phyloP scores from a whole-genome alignment of 2,329 filamentous ascomycete genomes.

The Neofusicoccum parvum region DNA sequence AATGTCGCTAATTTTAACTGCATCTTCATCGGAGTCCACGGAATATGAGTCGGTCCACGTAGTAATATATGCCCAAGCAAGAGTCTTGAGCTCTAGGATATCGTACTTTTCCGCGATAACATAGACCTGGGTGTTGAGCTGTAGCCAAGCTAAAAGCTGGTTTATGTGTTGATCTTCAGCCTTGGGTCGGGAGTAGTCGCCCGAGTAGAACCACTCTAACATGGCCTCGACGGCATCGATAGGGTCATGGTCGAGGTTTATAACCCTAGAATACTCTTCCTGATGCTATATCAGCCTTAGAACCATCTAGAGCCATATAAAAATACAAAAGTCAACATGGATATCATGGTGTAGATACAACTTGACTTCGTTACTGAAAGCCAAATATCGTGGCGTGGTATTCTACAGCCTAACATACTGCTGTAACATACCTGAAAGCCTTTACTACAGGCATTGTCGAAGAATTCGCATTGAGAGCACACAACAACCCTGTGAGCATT shows the following conservation, averaged over 20 bases:
- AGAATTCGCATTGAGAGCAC: neutral
- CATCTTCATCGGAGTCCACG: neutral
- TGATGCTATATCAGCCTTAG: neutral
- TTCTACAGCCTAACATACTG: too few relatives aligned
- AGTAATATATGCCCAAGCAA: neutral
- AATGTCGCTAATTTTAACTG: neutral
- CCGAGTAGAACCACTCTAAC: neutral
- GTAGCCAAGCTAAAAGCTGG: neutral
- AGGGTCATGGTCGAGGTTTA: neutral
- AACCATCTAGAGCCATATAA: neutral
- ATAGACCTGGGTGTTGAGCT: neutral
- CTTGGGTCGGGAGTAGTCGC: neutral
- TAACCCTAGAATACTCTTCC: neutral
- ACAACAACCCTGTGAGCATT: neutral
- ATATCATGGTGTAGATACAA: too few relatives aligned
- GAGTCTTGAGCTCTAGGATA: neutral
- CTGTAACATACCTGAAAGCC: neutral
- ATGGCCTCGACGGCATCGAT: neutral
- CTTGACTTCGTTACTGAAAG: too few relatives aligned
- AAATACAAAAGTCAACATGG: too few relatives aligned
- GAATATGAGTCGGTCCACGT: neutral
- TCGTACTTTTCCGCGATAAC: neutral
- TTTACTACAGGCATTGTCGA: neutral
- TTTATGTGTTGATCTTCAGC: neutral
- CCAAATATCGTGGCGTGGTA: too few relatives aligned